Conservation (phyloP, 2,329 filamentous ascomycete genomes). For the Fusarium nisikadoi region DNA sequence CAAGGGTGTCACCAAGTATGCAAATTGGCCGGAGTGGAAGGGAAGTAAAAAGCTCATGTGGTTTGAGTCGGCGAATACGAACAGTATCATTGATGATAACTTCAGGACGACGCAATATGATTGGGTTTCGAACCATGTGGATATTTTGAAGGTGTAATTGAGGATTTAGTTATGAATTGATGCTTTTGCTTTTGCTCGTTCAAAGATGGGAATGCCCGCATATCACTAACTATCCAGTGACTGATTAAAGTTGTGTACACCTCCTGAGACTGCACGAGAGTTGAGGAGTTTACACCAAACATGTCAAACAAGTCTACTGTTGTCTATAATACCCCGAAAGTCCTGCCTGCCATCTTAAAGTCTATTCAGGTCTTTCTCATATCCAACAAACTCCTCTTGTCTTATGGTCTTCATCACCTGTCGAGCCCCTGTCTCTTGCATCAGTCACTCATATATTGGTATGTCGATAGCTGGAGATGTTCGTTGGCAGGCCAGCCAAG, state of each 20-base stretch:
- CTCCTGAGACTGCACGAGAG: background rate
- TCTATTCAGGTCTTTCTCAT: constrained; percentile 65
- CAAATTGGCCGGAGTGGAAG: constrained; percentile 57
- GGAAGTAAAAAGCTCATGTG: constrained; percentile 61
- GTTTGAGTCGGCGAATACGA: constrained; percentile 51
- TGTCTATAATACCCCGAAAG: background rate
- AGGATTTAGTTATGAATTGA: background rate
- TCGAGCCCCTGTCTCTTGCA: background rate
- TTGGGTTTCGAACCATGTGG: constrained; percentile 43
- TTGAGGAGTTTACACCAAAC: background rate
- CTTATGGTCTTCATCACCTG: too few species aligned
- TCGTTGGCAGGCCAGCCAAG: background rate
- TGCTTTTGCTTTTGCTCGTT: background rate
- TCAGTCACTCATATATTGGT: too few species aligned
- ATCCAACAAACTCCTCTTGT: rapidly evolving
- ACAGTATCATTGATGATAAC: constrained; percentile 50
- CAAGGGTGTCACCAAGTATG: constrained; percentile 53
- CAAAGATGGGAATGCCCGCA: background rate
- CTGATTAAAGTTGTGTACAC: background rate
- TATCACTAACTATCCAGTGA: background rate
- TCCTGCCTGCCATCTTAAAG: constrained; percentile 83
- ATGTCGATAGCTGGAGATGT: background rate
- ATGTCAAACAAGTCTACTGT: background rate
- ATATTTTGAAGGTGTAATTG: constrained; percentile 36
- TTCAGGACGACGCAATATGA: constrained; percentile 49